These are phyloP conservation scores for Nannochloropsis oceanica DNA, from an alignment of 108 stramenopile genomes.

Conservation along the genomic window DNA sequence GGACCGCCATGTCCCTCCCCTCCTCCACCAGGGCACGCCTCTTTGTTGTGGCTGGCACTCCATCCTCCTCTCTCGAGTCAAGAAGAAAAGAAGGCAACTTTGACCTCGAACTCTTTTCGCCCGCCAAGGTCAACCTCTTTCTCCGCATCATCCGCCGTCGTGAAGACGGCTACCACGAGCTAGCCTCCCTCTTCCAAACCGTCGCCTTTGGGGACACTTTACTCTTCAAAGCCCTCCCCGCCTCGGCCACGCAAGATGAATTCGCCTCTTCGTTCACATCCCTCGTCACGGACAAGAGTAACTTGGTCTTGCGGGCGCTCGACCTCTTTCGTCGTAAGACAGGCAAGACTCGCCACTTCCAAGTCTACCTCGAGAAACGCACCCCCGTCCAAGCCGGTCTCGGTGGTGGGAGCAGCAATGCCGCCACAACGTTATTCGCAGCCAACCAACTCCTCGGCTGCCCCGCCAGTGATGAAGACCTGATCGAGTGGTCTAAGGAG, in stretches of 20 bases:
- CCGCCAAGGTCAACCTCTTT: slow-evolving; percentile 89
- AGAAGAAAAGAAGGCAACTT: slow-evolving; percentile 2
- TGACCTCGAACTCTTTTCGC: slow-evolving; percentile 55
- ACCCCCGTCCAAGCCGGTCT: slow-evolving; percentile 82
- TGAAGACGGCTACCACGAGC: slow-evolving; percentile 76
- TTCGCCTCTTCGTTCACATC: slow-evolving; percentile 76
- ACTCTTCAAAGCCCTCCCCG: slow-evolving; percentile 39
- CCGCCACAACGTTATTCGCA: slow-evolving; percentile 83
- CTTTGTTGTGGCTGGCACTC: neutral
- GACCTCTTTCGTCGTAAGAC: slow-evolving; percentile 70
- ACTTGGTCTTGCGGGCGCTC: slow-evolving; percentile 71
- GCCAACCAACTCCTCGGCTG: slow-evolving; percentile 68
- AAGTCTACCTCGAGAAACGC: slow-evolving; percentile 67
- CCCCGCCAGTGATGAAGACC: slow-evolving; percentile 65
- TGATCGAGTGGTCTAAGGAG: slow-evolving; percentile 76
- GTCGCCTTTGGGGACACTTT: slow-evolving; percentile 80
- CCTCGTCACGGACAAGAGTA: slow-evolving; percentile 63
- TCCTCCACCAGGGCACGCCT: neutral
- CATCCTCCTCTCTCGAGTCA: neutral
- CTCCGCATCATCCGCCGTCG: slow-evolving; percentile 82
- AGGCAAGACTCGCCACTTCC: slow-evolving; percentile 26
- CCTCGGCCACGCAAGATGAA: slow-evolving; percentile 26
- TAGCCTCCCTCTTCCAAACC: slow-evolving; percentile 84
- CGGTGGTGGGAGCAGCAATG: slow-evolving; percentile 82
- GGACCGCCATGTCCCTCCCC: neutral